phyloP scores from a whole-genome alignment of 768 basidiomycete genomes.

The Hypholoma sublateritium region DNA sequence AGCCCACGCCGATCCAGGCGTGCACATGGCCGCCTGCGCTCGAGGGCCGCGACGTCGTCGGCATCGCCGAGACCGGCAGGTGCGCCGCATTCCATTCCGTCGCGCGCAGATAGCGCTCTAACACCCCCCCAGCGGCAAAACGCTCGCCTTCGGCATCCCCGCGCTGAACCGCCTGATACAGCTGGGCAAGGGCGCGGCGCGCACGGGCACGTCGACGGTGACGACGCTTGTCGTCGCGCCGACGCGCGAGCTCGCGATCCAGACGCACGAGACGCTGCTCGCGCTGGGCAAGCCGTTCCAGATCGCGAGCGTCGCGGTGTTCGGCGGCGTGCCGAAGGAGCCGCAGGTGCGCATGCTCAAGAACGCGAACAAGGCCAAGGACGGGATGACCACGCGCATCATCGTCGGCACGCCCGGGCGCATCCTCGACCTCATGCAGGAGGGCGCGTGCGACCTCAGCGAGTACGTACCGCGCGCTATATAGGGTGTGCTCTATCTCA shows the following conservation, averaged over 20 bases:
- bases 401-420: constrained; percentile 96
- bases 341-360: constrained; percentile 72
- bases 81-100: constrained; percentile 21
- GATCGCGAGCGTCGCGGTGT: constrained; percentile 83
- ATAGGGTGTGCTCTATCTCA: constrained; percentile 2
- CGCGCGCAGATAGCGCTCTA: background rate
- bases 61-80: constrained; percentile 96
- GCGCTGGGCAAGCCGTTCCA: constrained; percentile 72
- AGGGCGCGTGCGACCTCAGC: constrained; percentile 82
- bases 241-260: constrained; percentile 94
- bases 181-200: constrained; percentile 26
- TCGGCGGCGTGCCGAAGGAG: constrained; percentile 92
- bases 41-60: constrained; percentile 82
- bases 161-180: constrained; percentile 70
- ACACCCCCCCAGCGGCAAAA: constrained; percentile 73
- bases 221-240: constrained; percentile 86
- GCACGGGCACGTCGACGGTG: constrained; percentile 35
- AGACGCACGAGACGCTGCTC: constrained; percentile 85
- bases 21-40: constrained; percentile 93
- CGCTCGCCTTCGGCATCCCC: constrained; percentile 93
- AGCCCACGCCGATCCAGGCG: constrained; percentile 94
- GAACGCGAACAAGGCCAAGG: constrained; percentile 48
- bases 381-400: constrained; percentile 58
- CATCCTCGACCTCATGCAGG: constrained; percentile 87
- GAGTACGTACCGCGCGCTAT: constrained; percentile 43